These are phyloP conservation scores for Backusella parvicylindrica DNA, from an alignment of 192 early-diverging fungal species.

Conservation along the genomic window DNA sequence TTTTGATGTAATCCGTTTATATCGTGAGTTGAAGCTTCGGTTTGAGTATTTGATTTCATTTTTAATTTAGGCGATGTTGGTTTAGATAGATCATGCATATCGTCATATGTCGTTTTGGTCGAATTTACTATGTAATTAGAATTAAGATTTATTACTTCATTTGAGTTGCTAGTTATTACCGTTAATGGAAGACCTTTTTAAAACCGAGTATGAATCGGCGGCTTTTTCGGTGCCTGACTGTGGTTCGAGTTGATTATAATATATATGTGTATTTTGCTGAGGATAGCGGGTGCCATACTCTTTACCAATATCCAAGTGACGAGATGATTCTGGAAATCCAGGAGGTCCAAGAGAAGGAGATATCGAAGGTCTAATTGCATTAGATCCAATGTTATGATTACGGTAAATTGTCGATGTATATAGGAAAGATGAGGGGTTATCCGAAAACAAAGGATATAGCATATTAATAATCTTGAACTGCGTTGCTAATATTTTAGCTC, in stretches of 20 bases:
- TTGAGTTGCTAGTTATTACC: background rate
- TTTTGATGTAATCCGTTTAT: background rate
- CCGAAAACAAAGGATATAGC: slow-evolving; percentile 70
- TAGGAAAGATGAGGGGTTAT: slow-evolving; percentile 64
- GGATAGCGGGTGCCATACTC: no score
- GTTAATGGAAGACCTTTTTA: background rate
- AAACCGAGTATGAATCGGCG: background rate
- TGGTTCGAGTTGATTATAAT: no score
- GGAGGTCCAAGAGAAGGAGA: background rate
- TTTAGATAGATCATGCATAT: background rate
- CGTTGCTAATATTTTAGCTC: slow-evolving; percentile 61
- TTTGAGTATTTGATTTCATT: background rate
- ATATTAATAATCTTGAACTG: slow-evolving; percentile 70
- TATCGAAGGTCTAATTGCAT: background rate
- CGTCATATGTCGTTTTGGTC: background rate
- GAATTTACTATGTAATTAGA: background rate
- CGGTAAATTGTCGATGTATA: slow-evolving; percentile 27
- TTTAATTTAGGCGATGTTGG: background rate
- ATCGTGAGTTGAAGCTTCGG: background rate
- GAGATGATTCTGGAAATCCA: background rate
- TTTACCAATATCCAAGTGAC: background rate
- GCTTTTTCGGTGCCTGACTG: background rate
- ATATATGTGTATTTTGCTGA: no score
- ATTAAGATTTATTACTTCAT: slow-evolving; percentile 1
- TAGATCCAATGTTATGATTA: background rate